Percentiles rank a stretch among this genome's conserved stretches.
These are phyloP conservation scores for Alternaria sp. DNA, from an alignment of 2,329 filamentous ascomycete species.

Conservation along the genomic window DNA sequence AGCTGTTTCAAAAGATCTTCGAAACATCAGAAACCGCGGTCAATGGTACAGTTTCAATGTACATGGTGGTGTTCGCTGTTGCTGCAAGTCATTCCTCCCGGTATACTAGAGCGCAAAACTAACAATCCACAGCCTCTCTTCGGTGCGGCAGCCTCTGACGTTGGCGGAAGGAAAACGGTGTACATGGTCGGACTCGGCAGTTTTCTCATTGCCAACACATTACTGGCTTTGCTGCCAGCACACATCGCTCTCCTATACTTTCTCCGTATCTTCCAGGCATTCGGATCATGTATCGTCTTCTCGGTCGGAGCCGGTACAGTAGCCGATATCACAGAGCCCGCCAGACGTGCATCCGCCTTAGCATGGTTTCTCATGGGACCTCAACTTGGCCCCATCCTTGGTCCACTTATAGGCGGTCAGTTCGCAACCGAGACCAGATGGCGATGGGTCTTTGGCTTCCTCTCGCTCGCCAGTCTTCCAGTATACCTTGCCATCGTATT, in stretches of 20 bases:
- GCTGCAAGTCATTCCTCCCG: constrained; percentile 26
- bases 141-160: constrained; percentile 53
- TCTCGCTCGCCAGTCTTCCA: constrained; percentile 36
- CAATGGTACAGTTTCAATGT: constrained; percentile 57
- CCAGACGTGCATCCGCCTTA: constrained; percentile 52
- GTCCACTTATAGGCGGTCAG: constrained; percentile 55
- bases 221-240: constrained; percentile 51
- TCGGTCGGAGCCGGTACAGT: constrained; percentile 57
- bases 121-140: constrained; percentile 47
- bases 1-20: constrained; percentile 50
- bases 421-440: constrained; percentile 49
- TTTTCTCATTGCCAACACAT: constrained; percentile 52
- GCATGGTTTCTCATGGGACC: constrained; percentile 56
- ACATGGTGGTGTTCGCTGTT: constrained; percentile 56
- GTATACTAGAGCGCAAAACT: constrained; percentile 1
- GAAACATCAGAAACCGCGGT: constrained; percentile 47
- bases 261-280: constrained; percentile 54
- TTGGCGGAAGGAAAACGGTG: constrained; percentile 52
- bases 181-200: constrained; percentile 53
- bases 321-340: constrained; percentile 53
- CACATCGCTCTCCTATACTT: constrained; percentile 52
- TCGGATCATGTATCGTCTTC: constrained; percentile 55
- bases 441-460: constrained; percentile 58
- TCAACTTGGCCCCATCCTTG: constrained; percentile 55
- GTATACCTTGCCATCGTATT: constrained; percentile 46